Percentiles rank a stretch among this genome's conserved stretches.
Conservation (phyloP, 169 alveolate genomes). For the Eimeria tenella region DNA sequence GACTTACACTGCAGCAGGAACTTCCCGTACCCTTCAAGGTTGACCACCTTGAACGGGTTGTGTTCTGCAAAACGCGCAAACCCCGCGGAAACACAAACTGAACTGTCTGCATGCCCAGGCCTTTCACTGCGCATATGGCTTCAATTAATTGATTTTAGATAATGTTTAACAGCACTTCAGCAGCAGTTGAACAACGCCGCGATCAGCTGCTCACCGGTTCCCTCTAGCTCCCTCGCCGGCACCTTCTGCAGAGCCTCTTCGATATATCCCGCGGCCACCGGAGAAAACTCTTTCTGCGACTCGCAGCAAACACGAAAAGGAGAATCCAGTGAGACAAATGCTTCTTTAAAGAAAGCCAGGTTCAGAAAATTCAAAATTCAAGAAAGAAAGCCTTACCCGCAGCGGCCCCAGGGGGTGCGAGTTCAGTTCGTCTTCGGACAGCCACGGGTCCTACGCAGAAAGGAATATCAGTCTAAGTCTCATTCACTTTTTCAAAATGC, state of each 20-base stretch:
- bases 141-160: too few relatives aligned
- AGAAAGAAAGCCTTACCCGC: not conserved
- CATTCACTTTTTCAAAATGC: too few relatives aligned
- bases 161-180: too few relatives aligned
- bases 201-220: too few relatives aligned
- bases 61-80: not conserved
- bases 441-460: slow-evolving; percentile 20
- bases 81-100: too few relatives aligned
- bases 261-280: not conserved
- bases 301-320: not conserved
- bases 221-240: too few relatives aligned
- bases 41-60: not conserved
- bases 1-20: not conserved
- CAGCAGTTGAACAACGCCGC: too few relatives aligned
- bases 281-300: slow-evolving; percentile 6
- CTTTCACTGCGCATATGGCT: too few relatives aligned
- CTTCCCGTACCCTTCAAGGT: slow-evolving; percentile 21
- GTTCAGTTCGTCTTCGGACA: not conserved
- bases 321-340: not conserved
- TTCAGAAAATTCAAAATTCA: too few relatives aligned
- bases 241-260: not conserved
- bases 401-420: slow-evolving; percentile 4
- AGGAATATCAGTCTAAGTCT: not conserved
- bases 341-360: too few relatives aligned
- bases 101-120: too few relatives aligned